Evolutionary conservation across 1,139 yeast genomes (phyloP), one percentile per base, ranked within the genome.

Genomic region (Candida sanyaensis): DNA sequence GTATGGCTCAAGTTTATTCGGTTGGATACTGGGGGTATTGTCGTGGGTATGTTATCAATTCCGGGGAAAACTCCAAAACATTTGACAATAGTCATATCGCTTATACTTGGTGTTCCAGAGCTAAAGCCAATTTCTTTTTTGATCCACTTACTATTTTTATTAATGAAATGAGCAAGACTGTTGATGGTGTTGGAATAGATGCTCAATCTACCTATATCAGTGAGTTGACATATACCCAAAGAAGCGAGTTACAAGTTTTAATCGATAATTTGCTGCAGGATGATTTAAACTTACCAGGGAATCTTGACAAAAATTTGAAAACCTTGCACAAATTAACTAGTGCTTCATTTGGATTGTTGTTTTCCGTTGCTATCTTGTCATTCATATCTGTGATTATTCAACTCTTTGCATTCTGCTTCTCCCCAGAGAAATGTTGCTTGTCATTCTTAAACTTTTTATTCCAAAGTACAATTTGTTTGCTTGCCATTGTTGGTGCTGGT

Each of bases 11-110:
- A 43, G 80, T 82, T 27, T 86, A 86, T 61, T 75, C 84, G 12
- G 69, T 86, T 37, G 83, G 90, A 42, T 74, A 78, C 61, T 86
- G 91, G 83, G 92, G 91, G 30, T 87, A 85, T 67, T 88, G 96
- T 65, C 71, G 77, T 56, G 93, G 92, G 24, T 49, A 52, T 3
- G 55, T 59, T 28, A 52, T 57, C 21, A 54, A 55, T n/a, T 39
- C 44, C 12, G 58, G 56, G 2, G 27, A 47, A 11, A 40, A 45
- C 24, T 44, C 47, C 23, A 49, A 54, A 30, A 50, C 51, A 10
- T 49, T 52, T 33, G 69, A 71, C 52, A 68, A 71, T 50, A 61
- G 69, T 23, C 62, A 73, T 49, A 66, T 77, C 42, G 67, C 67
- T 39, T 76, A 75, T 53, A 78, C 84, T 12, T 80, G 75, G 69